Evolutionary conservation across 345 rosid species (phyloP), one percentile per base, ranked within the genome.

Genomic region (Sisymbrium altissimum): DNA sequence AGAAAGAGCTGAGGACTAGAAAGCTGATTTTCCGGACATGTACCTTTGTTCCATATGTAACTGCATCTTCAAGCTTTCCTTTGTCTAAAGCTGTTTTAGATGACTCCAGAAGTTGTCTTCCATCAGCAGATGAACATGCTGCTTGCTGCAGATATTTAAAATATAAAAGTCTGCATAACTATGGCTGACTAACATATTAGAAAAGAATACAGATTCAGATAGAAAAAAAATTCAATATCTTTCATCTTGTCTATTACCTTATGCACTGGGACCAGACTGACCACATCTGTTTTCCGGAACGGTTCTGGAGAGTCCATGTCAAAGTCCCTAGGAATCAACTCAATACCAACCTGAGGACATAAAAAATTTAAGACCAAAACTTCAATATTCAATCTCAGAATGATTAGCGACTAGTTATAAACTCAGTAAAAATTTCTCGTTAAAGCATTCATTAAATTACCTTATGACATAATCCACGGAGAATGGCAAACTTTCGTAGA

Each of bases 1-100:
- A 65, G 38, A n/a, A 39, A 58, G 46, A 77, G 55, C 43, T 59
- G n/a, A 61, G 65, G 70, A 70, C 49, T 73, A 58, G 27, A 48
- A 15, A 36, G 5, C 2, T 9, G 43, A 48, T 35, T 59, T 39
- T 46, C 43, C 18, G 18, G 45, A 59, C 60, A 57, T 53, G 78
- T 80, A 95, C 99, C 93, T 90, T 92, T 70, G 97, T 86, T 78
- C 99, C 99, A 78, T 84, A 90, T 50, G 92, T 85, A 40, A 95
- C 99, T 59, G 99, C 97, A 83, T 95, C 99, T 86, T 92, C 99
- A 72, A 95, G 99, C 82, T 95, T 95, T 74, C 99, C 99, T 77
- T 95, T 95, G 78, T 95, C 99, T 66, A 92, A 82, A 70, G 99
- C 99, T 61, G 99, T 92, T 85, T 95, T 95, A 66, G 99, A 95